These are phyloP conservation scores for Brassica rapa DNA, from an alignment of 345 rosid genomes.

Conservation along the genomic window DNA sequence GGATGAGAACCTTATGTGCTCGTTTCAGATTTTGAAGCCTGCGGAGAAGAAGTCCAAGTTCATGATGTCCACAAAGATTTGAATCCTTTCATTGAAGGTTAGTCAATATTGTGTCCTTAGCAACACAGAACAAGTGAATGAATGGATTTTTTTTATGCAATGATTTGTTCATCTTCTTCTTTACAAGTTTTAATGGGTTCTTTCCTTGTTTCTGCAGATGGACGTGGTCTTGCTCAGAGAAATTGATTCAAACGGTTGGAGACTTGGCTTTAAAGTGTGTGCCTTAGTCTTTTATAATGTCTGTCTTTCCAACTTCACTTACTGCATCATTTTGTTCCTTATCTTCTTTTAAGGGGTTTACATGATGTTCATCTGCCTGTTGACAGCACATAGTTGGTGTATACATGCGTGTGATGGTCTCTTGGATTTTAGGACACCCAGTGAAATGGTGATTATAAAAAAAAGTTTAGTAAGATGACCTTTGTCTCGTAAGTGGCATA, in stretches of 20 bases:
- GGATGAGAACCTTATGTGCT: neutral
- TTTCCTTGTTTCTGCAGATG: neutral
- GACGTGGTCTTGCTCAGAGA: neutral
- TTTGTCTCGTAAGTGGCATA: neutral
- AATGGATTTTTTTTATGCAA: neutral
- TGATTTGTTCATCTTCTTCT: neutral
- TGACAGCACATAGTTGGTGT: neutral
- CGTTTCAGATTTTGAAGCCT: neutral
- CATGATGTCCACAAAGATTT: constrained; percentile 1
- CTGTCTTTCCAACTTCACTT: neutral
- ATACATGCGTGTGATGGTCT: neutral
- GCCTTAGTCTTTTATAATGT: neutral
- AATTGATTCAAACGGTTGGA: neutral
- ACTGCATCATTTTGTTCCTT: neutral
- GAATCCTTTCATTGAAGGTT: neutral
- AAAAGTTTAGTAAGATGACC: neutral
- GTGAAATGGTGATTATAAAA: neutral
- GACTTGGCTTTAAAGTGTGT: neutral
- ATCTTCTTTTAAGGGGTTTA: neutral
- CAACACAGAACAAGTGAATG: neutral
- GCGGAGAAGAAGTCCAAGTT: neutral
- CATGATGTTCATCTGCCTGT: neutral
- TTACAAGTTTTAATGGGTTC: neutral
- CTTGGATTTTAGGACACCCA: neutral
- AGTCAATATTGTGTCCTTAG: neutral